phyloP scores from a whole-genome alignment of 208 protist species.

The Herpetomonas samuelpessoai region DNA sequence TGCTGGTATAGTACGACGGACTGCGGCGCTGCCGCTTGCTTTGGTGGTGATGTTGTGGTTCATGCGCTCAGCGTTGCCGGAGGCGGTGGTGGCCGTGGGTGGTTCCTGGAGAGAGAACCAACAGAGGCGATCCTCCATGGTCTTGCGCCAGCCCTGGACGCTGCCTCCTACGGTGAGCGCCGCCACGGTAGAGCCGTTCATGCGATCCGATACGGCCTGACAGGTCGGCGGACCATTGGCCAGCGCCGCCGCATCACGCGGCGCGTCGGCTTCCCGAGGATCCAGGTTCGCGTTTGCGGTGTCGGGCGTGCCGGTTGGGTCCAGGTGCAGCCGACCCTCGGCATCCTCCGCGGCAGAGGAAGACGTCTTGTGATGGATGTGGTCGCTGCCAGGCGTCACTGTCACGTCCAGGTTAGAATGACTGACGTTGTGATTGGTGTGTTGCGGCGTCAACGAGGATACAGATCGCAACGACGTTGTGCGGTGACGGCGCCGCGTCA shows the following conservation, averaged over 20 bases:
- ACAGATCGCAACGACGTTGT: not conserved
- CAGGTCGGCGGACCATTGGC: not conserved
- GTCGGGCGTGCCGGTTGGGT: not conserved
- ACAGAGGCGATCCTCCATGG: slow-evolving; percentile 38
- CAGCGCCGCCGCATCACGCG: not conserved
- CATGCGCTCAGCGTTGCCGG: not conserved
- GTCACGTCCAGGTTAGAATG: too few relatives aligned
- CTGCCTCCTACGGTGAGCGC: slow-evolving; percentile 9
- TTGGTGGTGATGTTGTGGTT: not conserved
- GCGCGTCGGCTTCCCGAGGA: not conserved
- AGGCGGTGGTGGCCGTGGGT: not conserved
- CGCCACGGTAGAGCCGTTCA: not conserved
- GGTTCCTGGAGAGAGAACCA: not conserved
- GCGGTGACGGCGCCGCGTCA: not conserved
- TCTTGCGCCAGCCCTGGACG: slow-evolving; percentile 44
- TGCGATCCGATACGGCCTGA: not conserved
- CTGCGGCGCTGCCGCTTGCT: not conserved
- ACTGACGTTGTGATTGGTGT: too few relatives aligned
- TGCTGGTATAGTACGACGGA: not conserved
- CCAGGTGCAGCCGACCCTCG: not conserved
- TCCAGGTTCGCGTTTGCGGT: not conserved
- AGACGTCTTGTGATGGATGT: too few relatives aligned
- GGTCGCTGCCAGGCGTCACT: too few relatives aligned
- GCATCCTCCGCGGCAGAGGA: too few relatives aligned
- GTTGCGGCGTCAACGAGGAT: not conserved